Conservation (phyloP, 352 stramenopile species). For the Pythium volutum region DNA sequence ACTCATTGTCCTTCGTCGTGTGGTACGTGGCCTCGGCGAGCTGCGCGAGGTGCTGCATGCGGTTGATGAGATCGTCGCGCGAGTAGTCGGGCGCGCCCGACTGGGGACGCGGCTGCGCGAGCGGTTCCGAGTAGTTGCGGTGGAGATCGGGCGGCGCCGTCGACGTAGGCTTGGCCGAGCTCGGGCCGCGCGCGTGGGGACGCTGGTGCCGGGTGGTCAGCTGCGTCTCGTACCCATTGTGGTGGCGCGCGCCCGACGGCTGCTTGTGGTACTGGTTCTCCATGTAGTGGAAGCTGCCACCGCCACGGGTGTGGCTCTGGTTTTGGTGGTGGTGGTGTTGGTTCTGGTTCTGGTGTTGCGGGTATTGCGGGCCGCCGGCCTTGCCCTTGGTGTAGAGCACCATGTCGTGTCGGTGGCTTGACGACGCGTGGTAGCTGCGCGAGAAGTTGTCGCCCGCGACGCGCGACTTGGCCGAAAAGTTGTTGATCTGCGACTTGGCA, state of each 20-base stretch:
- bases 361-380: neutral
- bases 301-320: neutral
- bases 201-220: neutral
- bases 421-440: neutral
- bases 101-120: too few species aligned
- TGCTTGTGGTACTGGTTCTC: neutral
- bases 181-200: neutral
- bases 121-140: slow-evolving; percentile 10
- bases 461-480: too few species aligned
- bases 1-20: slow-evolving; percentile 20
- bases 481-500: slow-evolving; percentile 10
- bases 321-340: too few species aligned
- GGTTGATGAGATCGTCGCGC: slow-evolving; percentile 21
- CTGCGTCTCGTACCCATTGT: neutral
- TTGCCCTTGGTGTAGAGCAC: slow-evolving; percentile 10
- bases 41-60: slow-evolving; percentile 24
- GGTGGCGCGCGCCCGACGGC: neutral
- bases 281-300: too few species aligned
- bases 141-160: neutral
- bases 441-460: slow-evolving; percentile 1
- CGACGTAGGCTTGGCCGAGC: neutral
- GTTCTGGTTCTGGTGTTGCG: neutral
- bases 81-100: too few species aligned
- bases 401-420: neutral
- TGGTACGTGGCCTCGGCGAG: slow-evolving; percentile 24